Evolutionary conservation across 2,329 filamentous ascomycete species (phyloP).

Genomic region (Paramyrothecium roridum): DNA sequence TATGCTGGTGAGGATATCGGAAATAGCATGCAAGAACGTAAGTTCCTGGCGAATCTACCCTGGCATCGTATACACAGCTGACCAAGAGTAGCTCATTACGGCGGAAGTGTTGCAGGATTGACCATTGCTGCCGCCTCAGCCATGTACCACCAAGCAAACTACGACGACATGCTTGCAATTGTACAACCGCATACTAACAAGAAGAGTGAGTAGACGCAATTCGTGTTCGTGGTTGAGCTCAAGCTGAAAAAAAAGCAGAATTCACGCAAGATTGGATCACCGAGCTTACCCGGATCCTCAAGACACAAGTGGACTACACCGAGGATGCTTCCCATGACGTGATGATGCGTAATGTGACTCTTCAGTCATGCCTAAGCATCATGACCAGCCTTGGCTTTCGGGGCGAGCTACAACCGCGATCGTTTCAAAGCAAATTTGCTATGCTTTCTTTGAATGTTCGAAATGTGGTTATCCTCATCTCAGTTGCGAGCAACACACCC

Average conservation of each 20-base stretch:
- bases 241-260: slow-evolving; percentile 33
- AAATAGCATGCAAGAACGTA: slow-evolving; percentile 47
- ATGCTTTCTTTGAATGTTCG: slow-evolving; percentile 73
- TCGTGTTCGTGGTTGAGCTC: not conserved
- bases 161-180: slow-evolving; percentile 71
- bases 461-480: slow-evolving; percentile 64
- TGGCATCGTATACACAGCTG: not conserved
- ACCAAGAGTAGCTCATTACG: slow-evolving; percentile 43
- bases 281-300: slow-evolving; percentile 67
- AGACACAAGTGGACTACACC: slow-evolving; percentile 77
- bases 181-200: slow-evolving; percentile 46
- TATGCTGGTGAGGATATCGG: slow-evolving; percentile 48
- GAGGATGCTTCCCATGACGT: slow-evolving; percentile 70
- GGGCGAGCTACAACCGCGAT: slow-evolving; percentile 58
- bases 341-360: slow-evolving; percentile 67
- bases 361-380: slow-evolving; percentile 75
- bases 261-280: slow-evolving; percentile 61
- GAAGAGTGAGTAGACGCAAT: slow-evolving; percentile 21
- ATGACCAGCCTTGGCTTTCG: slow-evolving; percentile 75
- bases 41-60: not conserved
- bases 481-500: slow-evolving; percentile 58
- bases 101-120: slow-evolving; percentile 59
- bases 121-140: slow-evolving; percentile 48
- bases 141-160: slow-evolving; percentile 45
- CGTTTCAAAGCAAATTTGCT: slow-evolving; percentile 69